phyloP scores from a whole-genome alignment of 495 filamentous ascomycete genomes.

The Hypoxylon fragiforme region DNA sequence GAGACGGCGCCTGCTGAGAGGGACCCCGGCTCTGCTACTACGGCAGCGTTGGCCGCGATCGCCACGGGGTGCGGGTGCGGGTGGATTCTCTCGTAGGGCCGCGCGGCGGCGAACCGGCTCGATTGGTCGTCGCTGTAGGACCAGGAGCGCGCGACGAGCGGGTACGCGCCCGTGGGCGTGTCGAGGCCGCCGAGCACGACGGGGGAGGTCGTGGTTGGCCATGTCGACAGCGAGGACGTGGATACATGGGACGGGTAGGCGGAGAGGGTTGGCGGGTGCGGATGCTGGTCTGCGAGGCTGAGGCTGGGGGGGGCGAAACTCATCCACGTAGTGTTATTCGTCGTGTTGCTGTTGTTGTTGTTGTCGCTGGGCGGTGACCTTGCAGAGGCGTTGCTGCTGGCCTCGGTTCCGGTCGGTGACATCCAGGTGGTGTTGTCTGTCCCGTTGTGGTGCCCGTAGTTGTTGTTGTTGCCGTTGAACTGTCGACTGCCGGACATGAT shows the following conservation, averaged over 20 bases:
- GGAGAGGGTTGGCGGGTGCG: conserved; percentile 46
- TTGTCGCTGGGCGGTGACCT: no score
- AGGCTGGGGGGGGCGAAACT: background rate
- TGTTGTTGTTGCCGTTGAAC: no score
- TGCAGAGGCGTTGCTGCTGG: no score
- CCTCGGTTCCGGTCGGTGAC: no score
- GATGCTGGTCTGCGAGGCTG: background rate
- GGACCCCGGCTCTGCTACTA: no score
- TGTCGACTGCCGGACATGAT: conserved; percentile 37
- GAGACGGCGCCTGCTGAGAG: conserved; percentile 48
- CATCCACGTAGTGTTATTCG: conserved; percentile 37
- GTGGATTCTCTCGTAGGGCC: no score
- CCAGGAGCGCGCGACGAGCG: conserved; percentile 46
- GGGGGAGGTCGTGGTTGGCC: conserved; percentile 40
- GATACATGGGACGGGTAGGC: conserved; percentile 46
- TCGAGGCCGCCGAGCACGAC: no score
- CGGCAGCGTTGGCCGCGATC: conserved; percentile 31
- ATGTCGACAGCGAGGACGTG: conserved; percentile 41
- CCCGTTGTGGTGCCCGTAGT: conserved; percentile 46
- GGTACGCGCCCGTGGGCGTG: conserved; percentile 47
- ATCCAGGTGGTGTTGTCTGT: conserved; percentile 51
- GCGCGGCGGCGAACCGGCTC: conserved; percentile 29
- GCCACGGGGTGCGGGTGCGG: conserved; percentile 43
- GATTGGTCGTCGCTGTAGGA: conserved; percentile 46
- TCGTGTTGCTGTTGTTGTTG: no score